phyloP scores from a whole-genome alignment of 73 alveolate genomes.

The Uronychia binucleata region DNA sequence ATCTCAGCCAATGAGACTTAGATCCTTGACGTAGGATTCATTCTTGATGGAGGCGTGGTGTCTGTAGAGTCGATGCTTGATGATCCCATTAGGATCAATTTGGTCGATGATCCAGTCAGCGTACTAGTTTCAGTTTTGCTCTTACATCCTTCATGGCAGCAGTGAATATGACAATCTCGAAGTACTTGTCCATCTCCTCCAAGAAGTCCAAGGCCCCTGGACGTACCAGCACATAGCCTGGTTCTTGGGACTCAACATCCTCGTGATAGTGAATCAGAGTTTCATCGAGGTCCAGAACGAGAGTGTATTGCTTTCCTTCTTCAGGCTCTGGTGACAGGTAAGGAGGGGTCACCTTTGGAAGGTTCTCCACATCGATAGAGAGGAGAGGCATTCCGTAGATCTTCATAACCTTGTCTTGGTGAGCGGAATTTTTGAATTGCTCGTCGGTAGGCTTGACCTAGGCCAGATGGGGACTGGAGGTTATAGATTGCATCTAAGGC shows the following conservation, averaged over 20 bases:
- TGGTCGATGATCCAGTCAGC: constrained; percentile 73
- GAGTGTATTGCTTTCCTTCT: background rate
- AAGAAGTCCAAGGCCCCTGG: constrained; percentile 59
- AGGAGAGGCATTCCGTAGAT: background rate
- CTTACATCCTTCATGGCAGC: constrained; percentile 67
- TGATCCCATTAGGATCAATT: constrained; percentile 60
- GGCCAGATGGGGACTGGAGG: background rate
- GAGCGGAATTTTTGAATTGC: background rate
- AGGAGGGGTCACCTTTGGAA: background rate
- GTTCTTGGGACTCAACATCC: constrained; percentile 35
- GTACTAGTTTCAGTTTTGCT: background rate
- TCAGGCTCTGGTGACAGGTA: background rate
- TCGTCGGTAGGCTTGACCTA: background rate
- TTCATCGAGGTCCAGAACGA: constrained; percentile 65
- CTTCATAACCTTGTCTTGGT: background rate
- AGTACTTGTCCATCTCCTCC: constrained; percentile 55
- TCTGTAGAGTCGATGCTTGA: constrained; percentile 68
- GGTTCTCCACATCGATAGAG: background rate
- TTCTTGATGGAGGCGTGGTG: constrained; percentile 66
- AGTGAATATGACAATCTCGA: constrained; percentile 78
- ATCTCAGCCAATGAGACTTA: constrained; percentile 88
- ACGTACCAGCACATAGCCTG: constrained; percentile 64
- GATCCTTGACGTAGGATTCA: constrained; percentile 86
- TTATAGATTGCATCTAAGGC: background rate
- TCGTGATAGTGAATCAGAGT: constrained; percentile 83